Conservation (phyloP, 1,284 basidiomycete species). For the Sporisorium sorghi region DNA sequence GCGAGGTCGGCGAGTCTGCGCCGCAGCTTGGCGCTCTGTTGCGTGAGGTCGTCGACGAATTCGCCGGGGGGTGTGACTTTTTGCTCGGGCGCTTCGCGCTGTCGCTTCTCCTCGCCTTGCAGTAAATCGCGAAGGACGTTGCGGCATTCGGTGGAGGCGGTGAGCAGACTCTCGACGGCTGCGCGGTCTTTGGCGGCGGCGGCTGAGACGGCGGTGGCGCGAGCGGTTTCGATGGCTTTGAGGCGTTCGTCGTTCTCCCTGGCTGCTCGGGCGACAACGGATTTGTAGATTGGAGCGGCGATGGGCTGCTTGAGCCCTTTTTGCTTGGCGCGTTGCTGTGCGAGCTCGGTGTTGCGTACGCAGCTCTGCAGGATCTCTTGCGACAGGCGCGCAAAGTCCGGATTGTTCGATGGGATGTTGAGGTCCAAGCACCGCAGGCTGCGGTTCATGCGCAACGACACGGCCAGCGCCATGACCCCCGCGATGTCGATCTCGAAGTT, state of each 20-base stretch:
- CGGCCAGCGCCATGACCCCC: slow-evolving; percentile 89
- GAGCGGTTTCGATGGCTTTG: slow-evolving; percentile 42
- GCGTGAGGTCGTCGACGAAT: slow-evolving; percentile 52
- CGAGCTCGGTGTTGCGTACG: slow-evolving; percentile 73
- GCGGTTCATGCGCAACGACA: slow-evolving; percentile 83
- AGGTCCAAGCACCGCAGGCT: slow-evolving; percentile 91
- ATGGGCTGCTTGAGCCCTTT: slow-evolving; percentile 56
- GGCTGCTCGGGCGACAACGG: slow-evolving; percentile 56
- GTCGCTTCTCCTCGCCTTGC: slow-evolving; percentile 44
- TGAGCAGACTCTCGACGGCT: slow-evolving; percentile 31
- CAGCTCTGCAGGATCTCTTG: slow-evolving; percentile 78
- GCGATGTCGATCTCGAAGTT: slow-evolving; percentile 79
- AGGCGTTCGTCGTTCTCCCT: slow-evolving; percentile 57
- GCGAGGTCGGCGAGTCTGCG: slow-evolving; percentile 35
- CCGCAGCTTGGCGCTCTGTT: slow-evolving; percentile 46
- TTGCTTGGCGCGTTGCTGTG: slow-evolving; percentile 51
- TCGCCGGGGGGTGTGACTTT: slow-evolving; percentile 37
- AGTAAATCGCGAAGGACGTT: slow-evolving; percentile 51
- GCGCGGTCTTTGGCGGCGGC: slow-evolving; percentile 25
- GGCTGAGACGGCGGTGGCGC: slow-evolving; percentile 27
- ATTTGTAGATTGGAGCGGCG: slow-evolving; percentile 64
- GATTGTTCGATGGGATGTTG: slow-evolving; percentile 86
- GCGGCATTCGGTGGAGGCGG: slow-evolving; percentile 41
- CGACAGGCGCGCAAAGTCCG: slow-evolving; percentile 79
- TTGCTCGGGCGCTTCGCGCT: slow-evolving; percentile 38